A percentile compares a stretch with the other conserved stretches of the same genome.
Conservation (phyloP, 306 rosid genomes). For the Cucurbita maxima region DNA sequence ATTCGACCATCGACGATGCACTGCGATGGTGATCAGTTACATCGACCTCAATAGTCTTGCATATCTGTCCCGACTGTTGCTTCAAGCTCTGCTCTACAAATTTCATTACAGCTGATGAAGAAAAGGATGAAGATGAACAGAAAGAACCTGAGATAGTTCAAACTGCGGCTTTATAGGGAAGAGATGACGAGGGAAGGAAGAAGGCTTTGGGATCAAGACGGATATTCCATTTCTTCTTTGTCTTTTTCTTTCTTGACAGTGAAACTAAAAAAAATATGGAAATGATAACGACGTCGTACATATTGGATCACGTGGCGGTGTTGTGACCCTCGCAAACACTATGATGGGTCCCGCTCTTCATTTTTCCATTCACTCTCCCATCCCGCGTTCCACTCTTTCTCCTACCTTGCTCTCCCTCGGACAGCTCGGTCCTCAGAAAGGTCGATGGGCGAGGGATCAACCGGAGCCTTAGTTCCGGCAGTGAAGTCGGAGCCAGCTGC, state of each 20-base stretch:
- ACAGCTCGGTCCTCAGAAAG: not conserved
- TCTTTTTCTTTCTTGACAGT: no score
- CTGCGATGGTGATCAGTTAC: not conserved
- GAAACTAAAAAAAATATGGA: not conserved
- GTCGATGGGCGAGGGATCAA: conserved; percentile 25
- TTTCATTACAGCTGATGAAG: conserved; percentile 28
- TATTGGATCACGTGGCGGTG: conserved; percentile 8
- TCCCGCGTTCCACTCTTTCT: not conserved
- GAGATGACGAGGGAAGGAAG: not conserved
- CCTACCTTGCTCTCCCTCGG: not conserved
- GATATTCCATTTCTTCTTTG: not conserved
- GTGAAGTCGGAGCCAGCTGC: conserved; percentile 10
- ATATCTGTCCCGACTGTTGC: conserved; percentile 20
- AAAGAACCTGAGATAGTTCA: not conserved
- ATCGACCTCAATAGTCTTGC: conserved; percentile 33
- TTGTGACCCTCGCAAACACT: conserved; percentile 12
- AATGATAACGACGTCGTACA: not conserved
- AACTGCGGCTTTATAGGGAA: not conserved
- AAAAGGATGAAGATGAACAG: not conserved
- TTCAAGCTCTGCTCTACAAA: conserved; percentile 11
- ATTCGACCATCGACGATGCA: not conserved
- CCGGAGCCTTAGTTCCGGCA: conserved; percentile 31
- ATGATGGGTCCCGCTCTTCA: conserved; percentile 2
- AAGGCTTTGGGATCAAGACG: not conserved
- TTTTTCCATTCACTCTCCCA: not conserved